Conservation (phyloP, 1,139 yeast species). For the Pichia cactophila region DNA sequence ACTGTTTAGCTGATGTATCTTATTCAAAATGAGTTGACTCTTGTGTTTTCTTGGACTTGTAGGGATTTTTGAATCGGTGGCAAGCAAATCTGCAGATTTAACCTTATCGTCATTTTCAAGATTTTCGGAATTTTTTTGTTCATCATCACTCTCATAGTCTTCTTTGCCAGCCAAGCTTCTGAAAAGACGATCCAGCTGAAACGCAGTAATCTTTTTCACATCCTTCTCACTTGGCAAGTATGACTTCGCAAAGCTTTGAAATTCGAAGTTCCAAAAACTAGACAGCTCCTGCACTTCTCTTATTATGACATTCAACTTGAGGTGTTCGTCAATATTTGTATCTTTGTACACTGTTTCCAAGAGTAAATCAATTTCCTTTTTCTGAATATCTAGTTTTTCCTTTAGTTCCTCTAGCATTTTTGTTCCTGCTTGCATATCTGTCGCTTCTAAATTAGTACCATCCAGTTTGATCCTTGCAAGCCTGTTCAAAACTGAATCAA, state of each 20-base stretch:
- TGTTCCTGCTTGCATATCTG: constrained; percentile 63
- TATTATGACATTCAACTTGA: constrained; percentile 62
- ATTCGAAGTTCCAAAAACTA: constrained; percentile 82
- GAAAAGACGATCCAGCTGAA: constrained; percentile 73
- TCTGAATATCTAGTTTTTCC: constrained; percentile 45
- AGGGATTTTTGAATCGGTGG: not conserved
- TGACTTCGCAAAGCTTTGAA: constrained; percentile 69
- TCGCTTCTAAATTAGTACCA: constrained; percentile 46
- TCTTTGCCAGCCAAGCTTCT: constrained; percentile 20
- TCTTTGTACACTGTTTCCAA: constrained; percentile 48
- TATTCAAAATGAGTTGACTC: constrained; percentile 23
- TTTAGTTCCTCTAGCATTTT: constrained; percentile 53
- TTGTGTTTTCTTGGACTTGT: constrained; percentile 9
- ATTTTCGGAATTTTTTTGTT: constrained; percentile 3
- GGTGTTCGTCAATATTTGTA: constrained; percentile 56
- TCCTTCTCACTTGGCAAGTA: constrained; percentile 91
- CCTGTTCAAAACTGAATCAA: constrained; percentile 65
- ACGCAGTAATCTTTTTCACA: constrained; percentile 83
- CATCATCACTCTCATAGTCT: constrained; percentile 11
- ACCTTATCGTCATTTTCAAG: constrained; percentile 8
- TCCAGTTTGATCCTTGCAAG: constrained; percentile 77
- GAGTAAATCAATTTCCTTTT: constrained; percentile 35
- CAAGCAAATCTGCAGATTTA: not conserved
- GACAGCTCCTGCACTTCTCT: constrained; percentile 75
- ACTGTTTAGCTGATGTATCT: constrained; percentile 20